Evolutionary conservation across 495 filamentous ascomycete genomes (phyloP), one percentile per base, ranked within the genome.

Genomic region (Filosporella fistucella): DNA sequence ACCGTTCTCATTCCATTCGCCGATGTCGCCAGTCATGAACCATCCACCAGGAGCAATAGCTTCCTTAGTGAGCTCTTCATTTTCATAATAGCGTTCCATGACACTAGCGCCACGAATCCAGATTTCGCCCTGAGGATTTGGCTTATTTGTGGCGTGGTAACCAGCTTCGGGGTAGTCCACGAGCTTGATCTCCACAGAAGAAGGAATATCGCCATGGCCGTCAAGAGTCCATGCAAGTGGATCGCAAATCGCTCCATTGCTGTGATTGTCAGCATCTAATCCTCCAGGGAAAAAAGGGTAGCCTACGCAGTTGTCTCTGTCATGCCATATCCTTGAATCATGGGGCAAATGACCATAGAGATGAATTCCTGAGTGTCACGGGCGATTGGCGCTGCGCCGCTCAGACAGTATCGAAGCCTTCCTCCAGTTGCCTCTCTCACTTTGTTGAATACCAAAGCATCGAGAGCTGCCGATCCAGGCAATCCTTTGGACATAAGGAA

Each of bases 11-110:
- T 91, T 84, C 67, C 85, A 95, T 70, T 95, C 85, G 54, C 90
- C 90, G 57, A 96, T 91, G 55, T 96, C 90, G 26, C 90, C 90
- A 20, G 89, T 94, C 81, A 83, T 91, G 76, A 95, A 96, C 90
- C 90, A 96, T 8, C 86, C 89, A 56, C 87, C 90, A 3, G 74
- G 70, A 21, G 81, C 79, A 42, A 86, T 74, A 8, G 84, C 72
- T 42, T 75, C 78, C 62, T 83, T 78, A 29, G 86, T 95, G 68
- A 94, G 88, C 61, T 89, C 74, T 40, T 84, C 81, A 58, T 94
- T 86, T 47, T 89, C 69, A 54, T 82, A 88, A 70, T 96, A 96
- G 30, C 78, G 76, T 7, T 68, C 63, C 24, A 81, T 78, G 30
- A 96, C 81, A 53, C 80, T 77, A 22, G 72, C 79, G 44, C 90